Conservation (phyloP, 2,329 filamentous ascomycete genomes). For the Diatrype stigma region DNA sequence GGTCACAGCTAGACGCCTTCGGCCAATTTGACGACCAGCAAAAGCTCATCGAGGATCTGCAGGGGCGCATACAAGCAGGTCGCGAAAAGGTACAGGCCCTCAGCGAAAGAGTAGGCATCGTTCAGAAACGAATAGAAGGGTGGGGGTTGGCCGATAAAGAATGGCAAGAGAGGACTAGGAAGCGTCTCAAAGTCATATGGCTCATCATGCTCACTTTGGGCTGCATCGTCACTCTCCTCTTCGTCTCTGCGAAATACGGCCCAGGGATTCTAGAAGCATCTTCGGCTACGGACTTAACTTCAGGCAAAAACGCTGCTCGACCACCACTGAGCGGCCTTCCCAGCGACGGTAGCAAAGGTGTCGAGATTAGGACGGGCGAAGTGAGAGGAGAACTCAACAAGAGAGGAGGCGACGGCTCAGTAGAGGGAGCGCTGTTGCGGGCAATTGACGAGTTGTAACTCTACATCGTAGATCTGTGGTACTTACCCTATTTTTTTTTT, state of each 20-base stretch:
- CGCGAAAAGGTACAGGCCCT: slow-evolving; percentile 57
- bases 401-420: slow-evolving; percentile 14
- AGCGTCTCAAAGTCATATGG: slow-evolving; percentile 60
- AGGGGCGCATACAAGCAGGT: slow-evolving; percentile 56
- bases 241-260: slow-evolving; percentile 32
- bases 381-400: slow-evolving; percentile 24
- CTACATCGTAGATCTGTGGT: not conserved
- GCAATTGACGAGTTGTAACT: slow-evolving; percentile 30
- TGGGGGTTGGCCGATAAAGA: slow-evolving; percentile 65
- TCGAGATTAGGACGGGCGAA: slow-evolving; percentile 20
- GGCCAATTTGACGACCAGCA: slow-evolving; percentile 63
- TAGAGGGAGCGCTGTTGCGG: slow-evolving; percentile 23
- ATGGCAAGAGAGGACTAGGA: slow-evolving; percentile 64
- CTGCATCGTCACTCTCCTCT: slow-evolving; percentile 44
- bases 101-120: slow-evolving; percentile 59
- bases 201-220: slow-evolving; percentile 47
- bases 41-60: slow-evolving; percentile 56
- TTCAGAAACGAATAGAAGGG: slow-evolving; percentile 59
- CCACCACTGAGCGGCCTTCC: slow-evolving; percentile 7
- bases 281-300: slow-evolving; percentile 7
- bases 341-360: slow-evolving; percentile 17
- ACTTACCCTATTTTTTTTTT: not conserved
- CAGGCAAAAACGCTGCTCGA: slow-evolving; percentile 5
- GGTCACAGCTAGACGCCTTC: slow-evolving; percentile 55
- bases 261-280: slow-evolving; percentile 14